These are phyloP conservation scores for Yarrowia sp. DNA, from an alignment of 805 yeast genomes.

Conservation along the genomic window DNA sequence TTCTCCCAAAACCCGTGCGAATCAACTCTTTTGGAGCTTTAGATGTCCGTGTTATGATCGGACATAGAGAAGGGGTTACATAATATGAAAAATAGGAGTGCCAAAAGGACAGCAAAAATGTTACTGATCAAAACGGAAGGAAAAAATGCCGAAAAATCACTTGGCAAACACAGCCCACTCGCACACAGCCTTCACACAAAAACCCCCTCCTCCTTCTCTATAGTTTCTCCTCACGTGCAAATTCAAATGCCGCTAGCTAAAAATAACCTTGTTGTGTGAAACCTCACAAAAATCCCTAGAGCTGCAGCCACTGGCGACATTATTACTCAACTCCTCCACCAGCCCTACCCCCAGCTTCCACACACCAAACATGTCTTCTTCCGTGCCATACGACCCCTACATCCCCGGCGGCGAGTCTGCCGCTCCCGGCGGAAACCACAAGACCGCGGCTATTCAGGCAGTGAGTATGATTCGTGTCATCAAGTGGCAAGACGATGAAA, in stretches of 20 bases:
- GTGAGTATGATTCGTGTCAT: conserved; percentile 54
- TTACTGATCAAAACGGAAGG: too few relatives aligned
- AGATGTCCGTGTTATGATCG: conserved; percentile 3
- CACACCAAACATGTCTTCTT: conserved; percentile 63
- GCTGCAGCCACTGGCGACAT: conserved; percentile 20
- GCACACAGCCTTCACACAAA: too few relatives aligned
- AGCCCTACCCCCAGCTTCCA: not conserved
- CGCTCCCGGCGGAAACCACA: conserved; percentile 61
- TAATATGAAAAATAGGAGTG: too few relatives aligned
- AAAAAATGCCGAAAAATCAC: too few relatives aligned
- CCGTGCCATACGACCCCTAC: conserved; percentile 86
- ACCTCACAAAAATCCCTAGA: conserved; percentile 29
- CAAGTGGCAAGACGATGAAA: not conserved
- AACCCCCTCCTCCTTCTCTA: too few relatives aligned
- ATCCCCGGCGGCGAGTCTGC: conserved; percentile 80
- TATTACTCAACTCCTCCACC: conserved; percentile 18
- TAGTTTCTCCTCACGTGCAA: conserved; percentile 24
- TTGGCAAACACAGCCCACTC: too few relatives aligned
- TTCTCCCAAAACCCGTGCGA: too few relatives aligned
- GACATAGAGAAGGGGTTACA: not conserved
- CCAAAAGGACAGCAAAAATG: too few relatives aligned
- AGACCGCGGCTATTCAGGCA: conserved; percentile 84
- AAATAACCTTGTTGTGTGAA: conserved; percentile 33
- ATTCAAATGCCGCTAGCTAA: conserved; percentile 35
- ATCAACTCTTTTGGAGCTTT: too few relatives aligned